Evolutionary conservation across 306 rosid genomes (phyloP), one percentile per base, ranked within the genome.

Genomic region (Canavalia ensiformis): DNA sequence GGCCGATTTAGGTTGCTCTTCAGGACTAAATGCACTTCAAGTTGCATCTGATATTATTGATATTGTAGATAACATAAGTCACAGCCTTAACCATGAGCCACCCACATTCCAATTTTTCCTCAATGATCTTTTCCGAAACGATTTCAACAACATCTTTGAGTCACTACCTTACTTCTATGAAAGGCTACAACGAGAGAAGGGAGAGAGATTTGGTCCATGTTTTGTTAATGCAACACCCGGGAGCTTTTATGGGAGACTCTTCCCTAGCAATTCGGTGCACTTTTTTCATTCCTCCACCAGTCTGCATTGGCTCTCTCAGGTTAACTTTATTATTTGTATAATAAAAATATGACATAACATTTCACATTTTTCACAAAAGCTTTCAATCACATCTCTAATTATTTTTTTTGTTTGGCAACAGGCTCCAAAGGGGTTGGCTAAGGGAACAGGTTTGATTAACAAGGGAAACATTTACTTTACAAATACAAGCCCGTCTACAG

Each of bases 181-280:
- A 45, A 82, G 75, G 10, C 45, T 84, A 11, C 4, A 45, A 6
- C 31, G 52, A 4, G 77, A 75, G 18, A 35, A 4, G 28, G 77
- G 88, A 41, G 49, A 33, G 1, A 62, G 54, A 42, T 5, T 56
- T 30, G 76, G 87, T 34, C 2, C 76, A 3, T 90, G 88, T 75
- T 86, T 87, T 72, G 13, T 89, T 7, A 10, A 83, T 7, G 92
- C 77, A 44, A 74, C 81, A 5, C 92, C 91, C 1, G 97, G 90
- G 4, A 81, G 80, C 57, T 92, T 90, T 65, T 84, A 90, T 33
- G 92, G 83, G 3, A 88, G 92, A 68, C 89, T 91, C n/a, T 91
- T 91, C 2, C 91, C 90, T 0, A 5, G 10, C 5, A 62, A 62
- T 18, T 86, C 77, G 60, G 75, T 90, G 11, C 87, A 87, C 9